A percentile compares a stretch with the other conserved stretches of the same genome.
These are phyloP conservation scores for Parmales sp. DNA, from an alignment of 108 stramenopile species.

Conservation along the genomic window DNA sequence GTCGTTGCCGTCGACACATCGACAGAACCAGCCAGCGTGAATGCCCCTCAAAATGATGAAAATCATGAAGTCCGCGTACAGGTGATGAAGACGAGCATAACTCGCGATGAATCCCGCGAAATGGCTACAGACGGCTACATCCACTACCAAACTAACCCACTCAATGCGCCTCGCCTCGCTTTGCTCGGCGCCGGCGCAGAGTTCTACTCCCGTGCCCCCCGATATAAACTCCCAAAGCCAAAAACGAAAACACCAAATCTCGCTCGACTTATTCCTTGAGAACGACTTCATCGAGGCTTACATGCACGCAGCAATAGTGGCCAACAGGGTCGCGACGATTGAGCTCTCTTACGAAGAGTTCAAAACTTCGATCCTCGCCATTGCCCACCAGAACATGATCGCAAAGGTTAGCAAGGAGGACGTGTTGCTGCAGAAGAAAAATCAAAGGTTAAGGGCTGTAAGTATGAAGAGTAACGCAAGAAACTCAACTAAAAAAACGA, in stretches of 20 bases:
- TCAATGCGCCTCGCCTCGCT: too few relatives aligned
- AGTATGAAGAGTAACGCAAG: neutral
- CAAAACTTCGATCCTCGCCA: neutral
- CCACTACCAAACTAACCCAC: too few relatives aligned
- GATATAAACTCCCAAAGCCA: too few relatives aligned
- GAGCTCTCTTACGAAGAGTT: neutral
- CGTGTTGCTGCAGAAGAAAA: neutral
- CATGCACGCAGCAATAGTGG: neutral
- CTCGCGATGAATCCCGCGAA: too few relatives aligned
- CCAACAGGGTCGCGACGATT: neutral
- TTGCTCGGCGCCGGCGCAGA: too few relatives aligned
- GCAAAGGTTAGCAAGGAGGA: neutral
- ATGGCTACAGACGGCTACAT: too few relatives aligned
- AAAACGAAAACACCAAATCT: too few relatives aligned
- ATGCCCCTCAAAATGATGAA: neutral
- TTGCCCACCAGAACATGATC: neutral
- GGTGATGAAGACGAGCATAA: neutral
- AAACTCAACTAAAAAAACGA: neutral
- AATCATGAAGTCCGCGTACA: neutral
- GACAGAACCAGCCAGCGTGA: neutral
- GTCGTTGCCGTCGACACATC: neutral
- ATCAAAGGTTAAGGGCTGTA: neutral
- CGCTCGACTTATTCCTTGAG: too few relatives aligned
- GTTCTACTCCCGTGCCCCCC: too few relatives aligned
- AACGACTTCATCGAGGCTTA: neutral